phyloP scores from a whole-genome alignment of 169 alveolate genomes.

The Plasmodium adleri region DNA sequence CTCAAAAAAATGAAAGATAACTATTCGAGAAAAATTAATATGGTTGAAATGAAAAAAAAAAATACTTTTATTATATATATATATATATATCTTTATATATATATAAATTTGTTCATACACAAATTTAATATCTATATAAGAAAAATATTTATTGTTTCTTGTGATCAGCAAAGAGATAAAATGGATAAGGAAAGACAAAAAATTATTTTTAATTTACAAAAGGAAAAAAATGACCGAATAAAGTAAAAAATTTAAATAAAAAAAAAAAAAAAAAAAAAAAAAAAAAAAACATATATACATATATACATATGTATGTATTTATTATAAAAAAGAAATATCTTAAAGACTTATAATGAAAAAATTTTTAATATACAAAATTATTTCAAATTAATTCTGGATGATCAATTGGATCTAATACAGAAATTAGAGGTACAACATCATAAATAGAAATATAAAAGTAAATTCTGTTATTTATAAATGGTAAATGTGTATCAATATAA shows the following conservation, averaged over 20 bases:
- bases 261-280: neutral
- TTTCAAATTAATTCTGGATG: conserved; percentile 49
- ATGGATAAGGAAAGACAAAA: conserved; percentile 54
- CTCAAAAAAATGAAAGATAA: conserved; percentile 23
- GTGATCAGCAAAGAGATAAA: conserved; percentile 54
- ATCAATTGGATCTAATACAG: conserved; percentile 43
- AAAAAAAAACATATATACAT: neutral
- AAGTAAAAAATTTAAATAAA: conserved; percentile 16
- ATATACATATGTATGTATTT: neutral
- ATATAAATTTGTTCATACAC: neutral
- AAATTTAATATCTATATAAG: too few relatives aligned
- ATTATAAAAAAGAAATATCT: conserved; percentile 24
- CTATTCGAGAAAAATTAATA: conserved; percentile 38
- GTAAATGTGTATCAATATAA: neutral
- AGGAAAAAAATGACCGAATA: conserved; percentile 49
- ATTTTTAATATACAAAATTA: conserved; percentile 33
- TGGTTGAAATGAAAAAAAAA: conserved; percentile 3
- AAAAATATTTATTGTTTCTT: too few relatives aligned
- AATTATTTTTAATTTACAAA: conserved; percentile 43
- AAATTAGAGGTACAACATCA: conserved; percentile 25
- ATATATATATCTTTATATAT: neutral
- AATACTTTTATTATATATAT: neutral
- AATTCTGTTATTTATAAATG: neutral
- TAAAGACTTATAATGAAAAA: conserved; percentile 31
- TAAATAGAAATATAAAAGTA: neutral